Base-by-base conservation (phyloP, 805 yeast species). In the Kuraishia cidri region DNA sequence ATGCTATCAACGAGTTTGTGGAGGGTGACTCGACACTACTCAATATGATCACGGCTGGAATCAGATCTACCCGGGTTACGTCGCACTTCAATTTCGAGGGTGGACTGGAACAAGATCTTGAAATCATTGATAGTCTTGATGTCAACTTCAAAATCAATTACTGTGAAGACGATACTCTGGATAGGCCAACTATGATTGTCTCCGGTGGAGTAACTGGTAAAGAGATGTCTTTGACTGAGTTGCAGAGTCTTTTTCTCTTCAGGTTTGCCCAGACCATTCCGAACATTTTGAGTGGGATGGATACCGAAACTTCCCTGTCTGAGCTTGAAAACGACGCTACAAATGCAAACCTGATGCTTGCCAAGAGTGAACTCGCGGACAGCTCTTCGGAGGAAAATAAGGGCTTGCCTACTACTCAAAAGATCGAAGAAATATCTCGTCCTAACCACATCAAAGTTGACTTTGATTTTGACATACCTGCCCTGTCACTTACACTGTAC, bases 81-180 rank as follows among this genome's bases (percentile, higher is more conserved):
- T 81, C 97, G 0, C 53, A 54, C 3, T 72, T 87, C 43, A 58
- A 71, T 35, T 58, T 75, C 34, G 64, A 58, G 2, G 57, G 60
- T 7, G 63, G 49, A 2, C 43, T 55, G 3, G 48, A 55, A 11
- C 94, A 83, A 44, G 44, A 57, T 2, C 58, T 81, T 20, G 77
- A 80, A 36, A 73, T 90, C 29, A 68, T 85, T 25, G 75, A 79
- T 16, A 68, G 72, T 29, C 60, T 84, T 37, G 84, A 82, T 45
- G 50, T 86, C 29, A 49, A 58, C 1, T 75, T 86, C 41, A 59
- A 71, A 27, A 64, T 85, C 16, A 72, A 78, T 27, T 72, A 75
- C 42, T 56, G 62, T 26, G 79, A 72, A 10, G 58, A 56, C 2
- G 41, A 50, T 21, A 45, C 42, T 1, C 45, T 47, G 2, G 54